Percentiles rank a stretch among this genome's conserved stretches.
phyloP scores from a whole-genome alignment of 1,139 yeast genomes.

The Suhomyces kunorum region DNA sequence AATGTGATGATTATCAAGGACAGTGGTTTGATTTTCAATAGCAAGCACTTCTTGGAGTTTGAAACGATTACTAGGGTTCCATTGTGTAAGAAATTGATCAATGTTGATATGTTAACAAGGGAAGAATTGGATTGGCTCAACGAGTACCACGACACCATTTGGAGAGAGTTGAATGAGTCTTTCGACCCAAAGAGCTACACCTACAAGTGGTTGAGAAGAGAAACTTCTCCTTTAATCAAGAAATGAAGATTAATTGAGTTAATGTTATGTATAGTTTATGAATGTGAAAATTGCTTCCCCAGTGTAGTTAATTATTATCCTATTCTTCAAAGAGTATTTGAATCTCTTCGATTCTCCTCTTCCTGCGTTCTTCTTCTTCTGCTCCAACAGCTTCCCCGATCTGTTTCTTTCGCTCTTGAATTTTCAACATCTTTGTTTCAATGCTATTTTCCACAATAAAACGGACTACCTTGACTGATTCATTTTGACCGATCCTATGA shows the following conservation, averaged over 20 bases:
- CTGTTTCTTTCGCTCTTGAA: slow-evolving; percentile 83
- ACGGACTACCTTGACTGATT: slow-evolving; percentile 70
- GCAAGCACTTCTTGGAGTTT: slow-evolving; percentile 66
- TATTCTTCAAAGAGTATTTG: slow-evolving; percentile 68
- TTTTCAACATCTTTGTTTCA: slow-evolving; percentile 86
- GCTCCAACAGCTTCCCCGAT: slow-evolving; percentile 85
- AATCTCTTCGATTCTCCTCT: slow-evolving; percentile 78
- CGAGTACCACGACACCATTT: slow-evolving; percentile 62
- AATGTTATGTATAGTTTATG: background rate
- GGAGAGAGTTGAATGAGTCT: slow-evolving; percentile 53
- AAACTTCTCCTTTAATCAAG: slow-evolving; percentile 49
- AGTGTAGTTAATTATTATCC: background rate
- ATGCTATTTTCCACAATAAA: slow-evolving; percentile 82
- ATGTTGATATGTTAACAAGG: slow-evolving; percentile 52
- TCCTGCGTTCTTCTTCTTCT: slow-evolving; percentile 72
- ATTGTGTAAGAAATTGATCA: slow-evolving; percentile 69
- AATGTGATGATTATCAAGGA: slow-evolving; percentile 70
- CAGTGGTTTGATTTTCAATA: slow-evolving; percentile 45
- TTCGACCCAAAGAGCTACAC: slow-evolving; percentile 54
- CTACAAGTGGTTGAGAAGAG: slow-evolving; percentile 74
- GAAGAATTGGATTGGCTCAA: slow-evolving; percentile 73
- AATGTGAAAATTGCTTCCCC: background rate
- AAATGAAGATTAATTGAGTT: slow-evolving; percentile 3
- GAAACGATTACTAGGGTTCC: slow-evolving; percentile 93
- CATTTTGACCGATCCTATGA: slow-evolving; percentile 86